Base-by-base conservation (phyloP, 2,329 filamentous ascomycete species). In the Ophiostoma sp. region DNA sequence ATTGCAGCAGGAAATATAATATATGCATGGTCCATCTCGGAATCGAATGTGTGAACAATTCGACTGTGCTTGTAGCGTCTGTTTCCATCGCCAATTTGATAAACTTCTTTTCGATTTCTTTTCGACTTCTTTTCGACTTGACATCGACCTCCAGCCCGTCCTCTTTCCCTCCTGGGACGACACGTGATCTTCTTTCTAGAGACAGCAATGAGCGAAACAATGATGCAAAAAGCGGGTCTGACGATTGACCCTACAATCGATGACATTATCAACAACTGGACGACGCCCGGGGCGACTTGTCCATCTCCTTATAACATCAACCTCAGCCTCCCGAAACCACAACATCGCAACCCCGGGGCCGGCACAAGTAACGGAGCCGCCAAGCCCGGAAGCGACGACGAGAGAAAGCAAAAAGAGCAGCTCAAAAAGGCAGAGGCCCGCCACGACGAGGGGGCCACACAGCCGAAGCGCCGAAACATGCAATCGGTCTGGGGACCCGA, bases 401-500 rank as follows among this genome's bases (percentile, higher is more conserved):
- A 65, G 64, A 27, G 36, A 17, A 41, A n/a, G 64, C 64, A 41
- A n/a, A 65, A 65, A 23, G n/a, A 39, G 33, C 33, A 36, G 20
- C 8, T 23, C 7, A 39, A 65, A 36, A 65, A 36, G 17, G 13
- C 62, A 20, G 62, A 65, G 6, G 62, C 2, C 15, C 33, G 8
- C 1, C 35, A 17, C 35, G 62, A 7, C 62, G 33, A 39, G 52
- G 27, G 52, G 13, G 52, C 52, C 10, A 39, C 13, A 66, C 33
- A 41, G 17, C 20, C 64, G 64, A 39, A 44, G 64, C 64, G 57
- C 27, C 57, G 64, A 27, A 39, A 23, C 11, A 74, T 74, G 72
- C 67, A 74, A 36, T 67, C 69, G 20, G 68, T 72, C 67, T 74
- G 73, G 72, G 73, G 71, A 4, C 13, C 73, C 23, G 71, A 72